phyloP scores from a whole-genome alignment of 805 yeast genomes.

The Jamesozyma rosinii region DNA sequence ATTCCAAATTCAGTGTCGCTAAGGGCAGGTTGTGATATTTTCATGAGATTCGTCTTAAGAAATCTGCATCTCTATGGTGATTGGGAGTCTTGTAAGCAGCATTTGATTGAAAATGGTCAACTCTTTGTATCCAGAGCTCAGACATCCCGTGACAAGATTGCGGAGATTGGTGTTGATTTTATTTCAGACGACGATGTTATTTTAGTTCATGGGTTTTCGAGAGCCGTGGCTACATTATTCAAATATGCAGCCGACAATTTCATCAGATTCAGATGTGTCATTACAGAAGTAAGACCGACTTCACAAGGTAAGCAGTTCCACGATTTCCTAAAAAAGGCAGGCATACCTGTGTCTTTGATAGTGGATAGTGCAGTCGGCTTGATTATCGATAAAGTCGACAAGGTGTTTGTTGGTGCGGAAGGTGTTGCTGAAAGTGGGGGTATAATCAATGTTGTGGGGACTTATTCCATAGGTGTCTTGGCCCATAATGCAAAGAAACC shows the following conservation, averaged over 20 bases:
- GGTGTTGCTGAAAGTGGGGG: constrained; percentile 99
- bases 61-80: constrained; percentile 77
- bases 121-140: constrained; percentile 86
- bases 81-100: constrained; percentile 87
- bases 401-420: constrained; percentile 94
- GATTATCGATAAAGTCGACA: constrained; percentile 82
- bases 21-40: constrained; percentile 95
- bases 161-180: constrained; percentile 78
- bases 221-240: constrained; percentile 76
- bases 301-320: constrained; percentile 70
- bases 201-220: constrained; percentile 81
- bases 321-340: constrained; percentile 50
- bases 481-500: constrained; percentile 90
- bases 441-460: constrained; percentile 88
- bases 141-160: constrained; percentile 78
- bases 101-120: constrained; percentile 88
- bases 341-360: constrained; percentile 79
- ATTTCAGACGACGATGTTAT: constrained; percentile 88
- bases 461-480: constrained; percentile 87
- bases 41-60: constrained; percentile 84
- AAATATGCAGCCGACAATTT: constrained; percentile 67
- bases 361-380: constrained; percentile 93
- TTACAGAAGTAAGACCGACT: constrained; percentile 87
- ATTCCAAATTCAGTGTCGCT: constrained; percentile 87
- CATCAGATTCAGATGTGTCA: constrained; percentile 79